These are phyloP conservation scores for Trichosporon coremiiforme DNA, from an alignment of 1,284 basidiomycete genomes.

Conservation along the genomic window DNA sequence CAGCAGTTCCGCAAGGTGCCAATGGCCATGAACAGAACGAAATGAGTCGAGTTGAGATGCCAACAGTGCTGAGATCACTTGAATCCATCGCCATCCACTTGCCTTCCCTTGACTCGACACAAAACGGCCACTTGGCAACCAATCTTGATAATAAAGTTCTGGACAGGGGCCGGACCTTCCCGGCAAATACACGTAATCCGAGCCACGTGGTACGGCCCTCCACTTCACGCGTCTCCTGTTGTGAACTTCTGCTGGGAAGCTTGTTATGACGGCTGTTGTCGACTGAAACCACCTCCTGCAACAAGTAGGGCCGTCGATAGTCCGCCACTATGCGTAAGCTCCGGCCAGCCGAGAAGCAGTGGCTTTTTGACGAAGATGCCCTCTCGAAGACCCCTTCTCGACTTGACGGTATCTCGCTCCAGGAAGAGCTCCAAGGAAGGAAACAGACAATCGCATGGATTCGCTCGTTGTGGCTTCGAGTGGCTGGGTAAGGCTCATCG, in stretches of 20 bases:
- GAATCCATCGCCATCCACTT: slow-evolving; percentile 2
- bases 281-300: neutral
- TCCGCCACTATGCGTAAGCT: slow-evolving; percentile 39
- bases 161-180: slow-evolving; percentile 6
- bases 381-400: slow-evolving; percentile 43
- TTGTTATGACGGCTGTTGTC: slow-evolving; percentile 9
- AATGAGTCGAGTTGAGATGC: neutral
- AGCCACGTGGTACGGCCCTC: neutral
- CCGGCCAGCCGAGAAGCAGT: slow-evolving; percentile 40
- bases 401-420: slow-evolving; percentile 35
- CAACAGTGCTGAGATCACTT: slow-evolving; percentile 7
- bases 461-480: slow-evolving; percentile 28
- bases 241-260: neutral
- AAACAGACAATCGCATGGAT: slow-evolving; percentile 34
- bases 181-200: slow-evolving; percentile 1
- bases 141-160: slow-evolving; percentile 16
- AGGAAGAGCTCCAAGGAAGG: slow-evolving; percentile 43
- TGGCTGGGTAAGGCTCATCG: slow-evolving; percentile 19
- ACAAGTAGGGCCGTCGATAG: neutral
- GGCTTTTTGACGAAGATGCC: slow-evolving; percentile 39
- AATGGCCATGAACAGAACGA: slow-evolving; percentile 27
- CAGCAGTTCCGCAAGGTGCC: slow-evolving; percentile 23
- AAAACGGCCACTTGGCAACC: slow-evolving; percentile 15
- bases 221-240: neutral
- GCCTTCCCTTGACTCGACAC: slow-evolving; percentile 15